Base-by-base conservation (phyloP, 345 rosid genomes). In the Microthlaspi erraticum region DNA sequence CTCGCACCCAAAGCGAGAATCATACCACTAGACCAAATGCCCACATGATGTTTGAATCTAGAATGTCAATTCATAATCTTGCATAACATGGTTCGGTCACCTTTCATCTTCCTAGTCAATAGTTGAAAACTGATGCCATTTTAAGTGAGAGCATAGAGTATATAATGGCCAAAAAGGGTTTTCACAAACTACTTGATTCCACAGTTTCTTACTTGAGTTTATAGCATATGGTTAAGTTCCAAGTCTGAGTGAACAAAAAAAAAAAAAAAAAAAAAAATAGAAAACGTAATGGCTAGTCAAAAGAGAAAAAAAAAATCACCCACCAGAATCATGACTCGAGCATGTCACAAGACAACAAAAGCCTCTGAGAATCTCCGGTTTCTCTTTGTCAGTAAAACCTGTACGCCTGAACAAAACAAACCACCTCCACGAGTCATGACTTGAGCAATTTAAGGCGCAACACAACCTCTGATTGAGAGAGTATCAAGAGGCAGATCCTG, bases 1-100 rank as follows among this genome's bases (percentile, higher is more conserved):
- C 85, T 85, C 80, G 86, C 85, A 86, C 87, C 87, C 87, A 79
- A 89, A 89, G 90, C 85, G 84, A 89, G 91, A 83, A 84, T 87
- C 84, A 81, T 83, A 72, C 87, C 90, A 82, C 87, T 83, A 85
- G 85, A 88, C 86, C 87, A 85, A 90, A 90, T 78, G 89, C 95
- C 87, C 87, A 44, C 2, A 0, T 14, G 6, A 5, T 29, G 1
- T 16, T 0, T 0, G 0, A 0, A 0, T 0, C 17, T 5, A 1
- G 1, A 18, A 5, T 12, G 9, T 26, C 9, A 23, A 23, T 20
- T 2, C 2, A 20, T 20, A 20, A 2, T 1, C 29, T 2, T 26
- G 4, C 29, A 7, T 45, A 14, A 16, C 10, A 43, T 14, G 16
- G 29, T 26, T 26, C 26, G 29, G 34, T 32, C 34, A 7, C 19